These are phyloP conservation scores for Diaporthe aspalathi DNA, from an alignment of 2,329 filamentous ascomycete genomes.

Conservation along the genomic window DNA sequence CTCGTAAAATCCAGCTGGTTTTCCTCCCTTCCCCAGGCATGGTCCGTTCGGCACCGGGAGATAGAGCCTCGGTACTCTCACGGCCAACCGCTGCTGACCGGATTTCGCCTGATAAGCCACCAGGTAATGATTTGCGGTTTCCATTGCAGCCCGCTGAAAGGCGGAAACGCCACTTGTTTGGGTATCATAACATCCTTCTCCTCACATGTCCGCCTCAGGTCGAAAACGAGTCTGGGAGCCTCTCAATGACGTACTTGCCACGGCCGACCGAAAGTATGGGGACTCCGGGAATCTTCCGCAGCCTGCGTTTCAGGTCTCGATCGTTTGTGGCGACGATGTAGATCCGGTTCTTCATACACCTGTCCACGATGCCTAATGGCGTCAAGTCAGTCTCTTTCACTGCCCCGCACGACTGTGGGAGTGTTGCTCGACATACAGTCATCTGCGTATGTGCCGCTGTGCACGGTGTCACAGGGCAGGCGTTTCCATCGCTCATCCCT, in stretches of 20 bases:
- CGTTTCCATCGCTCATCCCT: slow-evolving; percentile 90
- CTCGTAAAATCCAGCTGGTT: background rate
- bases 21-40: no score
- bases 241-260: slow-evolving; percentile 95
- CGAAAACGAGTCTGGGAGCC: slow-evolving; percentile 85
- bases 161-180: background rate
- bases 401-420: background rate
- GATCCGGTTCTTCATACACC: slow-evolving; percentile 79
- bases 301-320: slow-evolving; percentile 82
- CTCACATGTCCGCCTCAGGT: slow-evolving; percentile 51
- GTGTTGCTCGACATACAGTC: slow-evolving; percentile 39
- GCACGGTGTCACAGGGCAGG: slow-evolving; percentile 77
- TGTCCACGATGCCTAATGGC: slow-evolving; percentile 67
- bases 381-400: slow-evolving; percentile 61
- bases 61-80: background rate
- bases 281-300: slow-evolving; percentile 77
- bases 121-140: background rate
- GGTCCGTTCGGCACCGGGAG: no score
- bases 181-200: background rate
- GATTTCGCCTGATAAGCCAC: background rate
- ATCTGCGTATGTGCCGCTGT: slow-evolving; percentile 87
- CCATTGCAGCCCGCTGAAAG: background rate
- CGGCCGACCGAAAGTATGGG: slow-evolving; percentile 84
- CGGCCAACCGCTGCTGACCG: background rate
- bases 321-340: slow-evolving; percentile 83